phyloP scores from a whole-genome alignment of 208 protist species.

The Leptomonas seymouri region DNA sequence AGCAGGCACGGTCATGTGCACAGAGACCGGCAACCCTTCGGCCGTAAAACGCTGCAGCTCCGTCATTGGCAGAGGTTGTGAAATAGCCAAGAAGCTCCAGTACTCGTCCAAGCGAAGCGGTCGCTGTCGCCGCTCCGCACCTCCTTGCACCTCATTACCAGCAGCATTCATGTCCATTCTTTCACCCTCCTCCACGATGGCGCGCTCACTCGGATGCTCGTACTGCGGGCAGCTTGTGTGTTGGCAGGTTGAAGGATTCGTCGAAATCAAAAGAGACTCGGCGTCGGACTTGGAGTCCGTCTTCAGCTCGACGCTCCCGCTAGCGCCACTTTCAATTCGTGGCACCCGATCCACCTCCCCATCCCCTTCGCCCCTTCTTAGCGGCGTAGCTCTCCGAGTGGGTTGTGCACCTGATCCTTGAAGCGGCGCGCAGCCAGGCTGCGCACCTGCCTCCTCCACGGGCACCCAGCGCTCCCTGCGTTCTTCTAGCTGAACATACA shows the following conservation, averaged over 20 bases:
- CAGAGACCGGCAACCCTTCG: not conserved
- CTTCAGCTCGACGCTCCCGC: constrained; percentile 4
- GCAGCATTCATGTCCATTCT: not conserved
- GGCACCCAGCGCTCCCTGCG: constrained; percentile 23
- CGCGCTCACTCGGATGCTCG: no score
- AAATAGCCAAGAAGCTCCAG: constrained; percentile 27
- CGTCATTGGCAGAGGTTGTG: constrained; percentile 16
- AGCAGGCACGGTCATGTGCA: not conserved
- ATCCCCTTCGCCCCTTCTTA: not conserved
- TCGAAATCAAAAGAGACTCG: not conserved
- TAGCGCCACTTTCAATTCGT: not conserved
- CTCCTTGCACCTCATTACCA: not conserved
- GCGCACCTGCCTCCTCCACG: not conserved
- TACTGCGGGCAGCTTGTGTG: not conserved
- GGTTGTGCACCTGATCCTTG: no score
- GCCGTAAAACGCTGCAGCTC: not conserved
- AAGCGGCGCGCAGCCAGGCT: no score
- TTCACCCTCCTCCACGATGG: not conserved
- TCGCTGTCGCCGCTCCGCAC: not conserved
- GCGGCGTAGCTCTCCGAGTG: no score
- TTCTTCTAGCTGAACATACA: constrained; percentile 23
- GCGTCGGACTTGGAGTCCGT: not conserved
- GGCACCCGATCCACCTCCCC: not conserved
- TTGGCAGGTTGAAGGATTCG: not conserved
- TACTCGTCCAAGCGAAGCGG: constrained; percentile 18